Evolutionary conservation across 2,329 filamentous ascomycete genomes (phyloP), one percentile per base, ranked within the genome.

Genomic region (Neurospora sp.): DNA sequence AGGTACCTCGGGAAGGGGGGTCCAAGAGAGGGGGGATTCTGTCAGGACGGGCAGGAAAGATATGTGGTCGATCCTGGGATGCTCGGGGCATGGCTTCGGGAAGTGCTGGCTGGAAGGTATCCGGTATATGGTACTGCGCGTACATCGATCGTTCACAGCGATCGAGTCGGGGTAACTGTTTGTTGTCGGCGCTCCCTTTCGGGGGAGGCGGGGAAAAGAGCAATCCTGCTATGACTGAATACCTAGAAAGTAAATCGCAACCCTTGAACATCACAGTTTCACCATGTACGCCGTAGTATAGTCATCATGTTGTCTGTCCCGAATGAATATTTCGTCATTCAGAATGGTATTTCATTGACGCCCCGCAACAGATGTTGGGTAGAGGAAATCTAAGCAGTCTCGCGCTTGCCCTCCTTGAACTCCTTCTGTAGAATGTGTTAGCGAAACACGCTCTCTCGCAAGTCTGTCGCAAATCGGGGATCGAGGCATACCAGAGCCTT

Each of bases 401-500:
- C 78, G 70, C 78, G 73, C 78, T 79, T 97, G 84, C 93, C 95
- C 85, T 97, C 94, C 88, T 92, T 94, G 80, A 93, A 88, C 89
- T 97, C 96, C 89, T 98, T 99, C 95, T 97, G 83, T 83, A 78
- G 68, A 4, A 67, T 74, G 78, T 82, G 79, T 79, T 73, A 78
- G 76, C 71, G 10, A 66, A 17, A 42, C 68, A 62, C 68, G 69
- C 38, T 71, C 46, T 73, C 46, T 67, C n/a, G 66, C 38, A 28
- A 66, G 17, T 5, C 28, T 67, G 40, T 28, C 66, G 58, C n/a
- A 10, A 67, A 67, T 39, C 19, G 70, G 67, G 40, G 40, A 66
- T 70, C 70, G 66, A n/a, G 70, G 87, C 92, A 80, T 90, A 98
- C 95, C 87, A 99, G 86, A 82, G 96, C 96, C 88, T 93, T 96